Base-by-base conservation (phyloP, 75 land plant genomes). In the Sequoia sempervirens region DNA sequence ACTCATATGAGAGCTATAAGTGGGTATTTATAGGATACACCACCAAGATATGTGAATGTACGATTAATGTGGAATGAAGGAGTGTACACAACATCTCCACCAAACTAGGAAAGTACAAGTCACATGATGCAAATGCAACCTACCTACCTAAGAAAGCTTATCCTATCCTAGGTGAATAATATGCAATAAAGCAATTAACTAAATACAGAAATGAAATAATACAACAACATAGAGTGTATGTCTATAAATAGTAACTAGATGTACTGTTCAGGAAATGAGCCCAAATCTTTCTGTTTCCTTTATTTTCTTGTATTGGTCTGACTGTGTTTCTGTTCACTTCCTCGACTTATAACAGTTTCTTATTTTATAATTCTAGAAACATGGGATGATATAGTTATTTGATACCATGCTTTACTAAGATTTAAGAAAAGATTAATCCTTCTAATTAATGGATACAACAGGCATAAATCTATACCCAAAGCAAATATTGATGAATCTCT, bases 401-500 rank as follows among this genome's bases (percentile, higher is more conserved):
- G 26, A 4, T 20, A 58, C 6, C 64, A 58, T 58, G 64, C 64
- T 20, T 58, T 58, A 1, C 5, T 61, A 61, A 61, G n/a, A 61
- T 23, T 23, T 61, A 23, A 20, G 5, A 20, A 2, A 61, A 61
- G n/a, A 61, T 20, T 23, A 61, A 23, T 23, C 6, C 26, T 61
- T 61, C 66, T 20, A 61, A 7, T 6, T 61, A 23, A 61, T 4
- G 26, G 66, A 61, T 23, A 61, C n/a, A 75, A 9, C 20, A 38
- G 20, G 26, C 45, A 7, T 38, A 20, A 40, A 30, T 84, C 64
- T 66, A 20, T 90, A 93, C 97, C 97, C 97, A 85, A 97, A 91
- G 86, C 99, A 97, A 36, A 97, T 88, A 82, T 97, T 97, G 83
- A 97, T 95, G 85, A 97, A 97, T 45, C 95, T 85, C 79, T 97